Conservation (phyloP, 768 basidiomycete species). For the Epithele typhae region DNA sequence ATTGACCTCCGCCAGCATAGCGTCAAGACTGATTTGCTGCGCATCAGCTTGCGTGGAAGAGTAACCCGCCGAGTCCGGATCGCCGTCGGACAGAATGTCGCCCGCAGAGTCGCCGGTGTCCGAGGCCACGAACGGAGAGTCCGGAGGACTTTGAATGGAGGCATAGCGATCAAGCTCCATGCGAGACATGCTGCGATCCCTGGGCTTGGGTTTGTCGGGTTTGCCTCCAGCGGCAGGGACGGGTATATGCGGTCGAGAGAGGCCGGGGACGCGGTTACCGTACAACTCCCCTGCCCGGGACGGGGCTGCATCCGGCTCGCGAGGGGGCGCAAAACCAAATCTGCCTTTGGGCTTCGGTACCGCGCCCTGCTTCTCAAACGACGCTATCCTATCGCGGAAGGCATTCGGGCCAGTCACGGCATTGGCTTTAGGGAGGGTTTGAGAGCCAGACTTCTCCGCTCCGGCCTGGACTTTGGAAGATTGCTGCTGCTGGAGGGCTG, state of each 20-base stretch:
- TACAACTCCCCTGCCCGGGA: conserved; percentile 62
- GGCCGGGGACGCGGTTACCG: conserved; percentile 59
- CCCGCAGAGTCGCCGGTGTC: conserved; percentile 1
- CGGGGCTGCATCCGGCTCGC: conserved; percentile 41
- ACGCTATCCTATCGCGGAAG: conserved; percentile 69
- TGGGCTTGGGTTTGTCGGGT: conserved; percentile 5
- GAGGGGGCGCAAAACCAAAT: conserved; percentile 65
- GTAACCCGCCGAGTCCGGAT: conserved; percentile 2
- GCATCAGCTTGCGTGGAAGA: conserved; percentile 1
- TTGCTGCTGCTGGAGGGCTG: conserved; percentile 66
- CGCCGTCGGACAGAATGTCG: conserved; percentile 7
- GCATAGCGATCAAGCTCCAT: conserved; percentile 16
- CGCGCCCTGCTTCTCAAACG: conserved; percentile 75
- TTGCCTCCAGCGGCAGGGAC: conserved; percentile 6
- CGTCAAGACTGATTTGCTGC: conserved; percentile 1
- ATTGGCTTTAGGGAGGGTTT: conserved; percentile 9
- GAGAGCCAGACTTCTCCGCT: conserved; percentile 17
- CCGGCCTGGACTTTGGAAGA: conserved; percentile 16
- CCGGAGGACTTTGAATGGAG: conserved; percentile 14
- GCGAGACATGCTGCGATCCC: conserved; percentile 9
- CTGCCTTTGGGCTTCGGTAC: conserved; percentile 72
- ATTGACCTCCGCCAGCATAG: neutral
- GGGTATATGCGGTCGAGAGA: conserved; percentile 23
- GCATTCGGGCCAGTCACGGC: conserved; percentile 6
- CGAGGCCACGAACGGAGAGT: conserved; percentile 15